A percentile compares a stretch with the other conserved stretches of the same genome.
Evolutionary conservation across 805 yeast species (phyloP).

Genomic region (Spathaspora girioi): DNA sequence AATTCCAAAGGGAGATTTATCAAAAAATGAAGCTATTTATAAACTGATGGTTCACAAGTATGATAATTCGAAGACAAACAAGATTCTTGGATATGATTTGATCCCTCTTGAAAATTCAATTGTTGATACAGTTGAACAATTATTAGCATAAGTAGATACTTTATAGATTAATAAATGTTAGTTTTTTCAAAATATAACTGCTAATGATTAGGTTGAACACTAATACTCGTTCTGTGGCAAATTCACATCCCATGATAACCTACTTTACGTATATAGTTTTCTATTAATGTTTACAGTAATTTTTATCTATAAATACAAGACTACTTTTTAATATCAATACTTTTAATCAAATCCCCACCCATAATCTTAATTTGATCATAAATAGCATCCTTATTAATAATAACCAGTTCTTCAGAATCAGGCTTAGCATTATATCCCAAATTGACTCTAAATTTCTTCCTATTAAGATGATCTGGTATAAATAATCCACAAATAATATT

Average conservation of each 20-base stretch:
- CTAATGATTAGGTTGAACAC: no score
- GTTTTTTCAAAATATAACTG: no score
- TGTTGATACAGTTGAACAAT: conserved; percentile 38
- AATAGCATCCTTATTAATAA: conserved; percentile 69
- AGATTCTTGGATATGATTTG: conserved; percentile 34
- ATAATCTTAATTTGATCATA: conserved; percentile 64
- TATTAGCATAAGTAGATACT: conserved; percentile 11
- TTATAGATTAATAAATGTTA: not conserved
- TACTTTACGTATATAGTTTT: no score
- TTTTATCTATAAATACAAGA: not conserved
- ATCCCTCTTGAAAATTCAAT: conserved; percentile 36
- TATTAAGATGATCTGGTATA: conserved; percentile 58
- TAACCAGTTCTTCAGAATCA: conserved; percentile 46
- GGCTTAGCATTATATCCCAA: conserved; percentile 74
- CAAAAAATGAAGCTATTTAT: not conserved
- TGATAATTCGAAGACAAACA: conserved; percentile 33
- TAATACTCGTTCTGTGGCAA: no score
- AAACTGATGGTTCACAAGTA: not conserved
- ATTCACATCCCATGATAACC: no score
- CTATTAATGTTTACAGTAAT: not conserved
- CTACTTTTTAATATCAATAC: conserved; percentile 32
- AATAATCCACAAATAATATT: conserved; percentile 78
- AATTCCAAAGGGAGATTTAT: conserved; percentile 35
- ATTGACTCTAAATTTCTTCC: conserved; percentile 74
- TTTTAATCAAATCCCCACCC: conserved; percentile 60